Evolutionary conservation across 78 protist species (phyloP).

Genomic region (Dictyostelium purpureum): DNA sequence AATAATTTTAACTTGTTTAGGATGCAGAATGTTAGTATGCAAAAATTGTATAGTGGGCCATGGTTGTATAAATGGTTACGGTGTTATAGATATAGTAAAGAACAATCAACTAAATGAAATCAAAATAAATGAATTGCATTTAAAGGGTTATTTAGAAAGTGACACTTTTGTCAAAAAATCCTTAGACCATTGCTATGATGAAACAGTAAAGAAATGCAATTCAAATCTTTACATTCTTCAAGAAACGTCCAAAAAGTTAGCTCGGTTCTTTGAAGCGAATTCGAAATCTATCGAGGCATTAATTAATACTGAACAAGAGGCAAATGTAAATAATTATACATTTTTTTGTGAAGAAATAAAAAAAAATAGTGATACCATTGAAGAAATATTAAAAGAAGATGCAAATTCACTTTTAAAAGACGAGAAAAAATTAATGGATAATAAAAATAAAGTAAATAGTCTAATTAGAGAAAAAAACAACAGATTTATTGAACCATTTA

Average conservation of each 20-base stretch:
- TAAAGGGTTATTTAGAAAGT: neutral
- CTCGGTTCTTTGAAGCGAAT: no score
- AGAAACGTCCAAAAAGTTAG: no score
- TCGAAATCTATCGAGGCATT: no score
- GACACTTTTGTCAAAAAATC: neutral
- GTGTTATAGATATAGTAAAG: neutral
- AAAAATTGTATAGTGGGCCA: no score
- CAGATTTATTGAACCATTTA: neutral
- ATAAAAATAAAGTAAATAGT: neutral
- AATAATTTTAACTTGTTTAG: no score
- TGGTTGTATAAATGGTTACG: no score
- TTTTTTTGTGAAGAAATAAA: no score
- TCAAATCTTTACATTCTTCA: no score
- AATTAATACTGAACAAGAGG: neutral
- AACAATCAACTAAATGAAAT: neutral
- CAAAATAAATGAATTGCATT: no score
- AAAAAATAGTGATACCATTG: neutral
- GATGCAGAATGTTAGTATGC: no score
- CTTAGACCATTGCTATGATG: neutral
- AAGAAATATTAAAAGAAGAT: no score
- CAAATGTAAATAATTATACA: neutral
- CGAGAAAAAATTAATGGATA: neutral
- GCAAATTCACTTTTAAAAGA: neutral
- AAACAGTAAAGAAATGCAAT: neutral
- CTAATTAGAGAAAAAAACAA: neutral